phyloP scores from a whole-genome alignment of 352 stramenopile species.

The Phytophthora quininea region DNA sequence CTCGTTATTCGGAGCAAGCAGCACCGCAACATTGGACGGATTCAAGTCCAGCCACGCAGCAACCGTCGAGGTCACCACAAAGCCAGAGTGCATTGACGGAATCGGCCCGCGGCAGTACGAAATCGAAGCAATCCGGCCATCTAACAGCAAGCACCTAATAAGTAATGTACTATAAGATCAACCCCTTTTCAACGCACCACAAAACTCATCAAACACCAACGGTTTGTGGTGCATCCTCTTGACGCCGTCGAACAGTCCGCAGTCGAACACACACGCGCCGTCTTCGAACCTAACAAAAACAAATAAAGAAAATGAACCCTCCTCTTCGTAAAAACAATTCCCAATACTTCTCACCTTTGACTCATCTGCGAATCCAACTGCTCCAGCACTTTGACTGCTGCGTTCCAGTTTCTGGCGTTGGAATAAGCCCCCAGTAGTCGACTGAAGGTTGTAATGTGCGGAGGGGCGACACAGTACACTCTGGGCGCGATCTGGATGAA shows the following conservation, averaged over 20 bases:
- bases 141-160: constrained; percentile 34
- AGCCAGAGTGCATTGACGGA: constrained; percentile 87
- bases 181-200: constrained; percentile 42
- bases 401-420: constrained; percentile 69
- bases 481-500: constrained; percentile 85
- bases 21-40: constrained; percentile 73
- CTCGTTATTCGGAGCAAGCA: constrained; percentile 85
- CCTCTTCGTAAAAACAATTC: neutral
- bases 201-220: constrained; percentile 87
- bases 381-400: constrained; percentile 74
- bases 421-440: constrained; percentile 71
- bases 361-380: constrained; percentile 67
- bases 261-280: constrained; percentile 87
- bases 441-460: constrained; percentile 81
- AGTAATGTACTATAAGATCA: neutral
- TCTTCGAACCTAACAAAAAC: constrained; percentile 63
- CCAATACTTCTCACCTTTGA: constrained; percentile 51
- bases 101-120: constrained; percentile 70
- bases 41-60: constrained; percentile 85
- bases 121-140: constrained; percentile 83
- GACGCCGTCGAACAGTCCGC: constrained; percentile 83
- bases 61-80: constrained; percentile 83
- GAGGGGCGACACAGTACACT: constrained; percentile 80
- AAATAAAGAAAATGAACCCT: neutral
- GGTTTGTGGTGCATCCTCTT: constrained; percentile 84